phyloP scores from a whole-genome alignment of 1,284 basidiomycete genomes.

The Ustilago tritici region DNA sequence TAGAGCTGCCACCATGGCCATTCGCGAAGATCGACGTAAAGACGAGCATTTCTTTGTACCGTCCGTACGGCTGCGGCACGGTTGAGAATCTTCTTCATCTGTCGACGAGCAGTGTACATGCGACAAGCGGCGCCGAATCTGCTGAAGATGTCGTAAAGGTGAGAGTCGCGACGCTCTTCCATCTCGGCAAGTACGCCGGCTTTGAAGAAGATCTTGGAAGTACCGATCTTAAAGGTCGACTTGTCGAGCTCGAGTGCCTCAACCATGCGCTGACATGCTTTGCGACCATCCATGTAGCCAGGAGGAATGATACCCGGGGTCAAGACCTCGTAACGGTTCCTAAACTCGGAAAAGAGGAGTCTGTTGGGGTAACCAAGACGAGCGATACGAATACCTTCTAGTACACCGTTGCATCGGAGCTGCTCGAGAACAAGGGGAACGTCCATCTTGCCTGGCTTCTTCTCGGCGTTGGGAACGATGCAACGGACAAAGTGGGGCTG shows the following conservation, averaged over 20 bases:
- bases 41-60: constrained; percentile 91
- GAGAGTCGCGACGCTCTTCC: constrained; percentile 88
- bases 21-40: constrained; percentile 83
- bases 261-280: constrained; percentile 93
- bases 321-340: constrained; percentile 94
- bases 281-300: constrained; percentile 96
- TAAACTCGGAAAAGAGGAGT: constrained; percentile 95
- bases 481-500: constrained; percentile 99
- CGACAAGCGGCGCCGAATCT: constrained; percentile 86
- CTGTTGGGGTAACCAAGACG: constrained; percentile 97
- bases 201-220: constrained; percentile 99
- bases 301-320: constrained; percentile 91
- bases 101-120: constrained; percentile 86
- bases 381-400: constrained; percentile 98
- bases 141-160: constrained; percentile 90
- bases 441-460: constrained; percentile 91
- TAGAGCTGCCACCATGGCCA: constrained; percentile 99
- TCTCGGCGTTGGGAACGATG: constrained; percentile 93
- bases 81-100: constrained; percentile 95
- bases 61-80: constrained; percentile 89
- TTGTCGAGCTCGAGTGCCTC: constrained; percentile 88
- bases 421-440: constrained; percentile 96
- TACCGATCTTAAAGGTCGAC: constrained; percentile 87
- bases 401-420: constrained; percentile 96
- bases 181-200: constrained; percentile 97